phyloP scores from a whole-genome alignment of 768 basidiomycete species.

The Tylopilus rubrobrunneus region DNA sequence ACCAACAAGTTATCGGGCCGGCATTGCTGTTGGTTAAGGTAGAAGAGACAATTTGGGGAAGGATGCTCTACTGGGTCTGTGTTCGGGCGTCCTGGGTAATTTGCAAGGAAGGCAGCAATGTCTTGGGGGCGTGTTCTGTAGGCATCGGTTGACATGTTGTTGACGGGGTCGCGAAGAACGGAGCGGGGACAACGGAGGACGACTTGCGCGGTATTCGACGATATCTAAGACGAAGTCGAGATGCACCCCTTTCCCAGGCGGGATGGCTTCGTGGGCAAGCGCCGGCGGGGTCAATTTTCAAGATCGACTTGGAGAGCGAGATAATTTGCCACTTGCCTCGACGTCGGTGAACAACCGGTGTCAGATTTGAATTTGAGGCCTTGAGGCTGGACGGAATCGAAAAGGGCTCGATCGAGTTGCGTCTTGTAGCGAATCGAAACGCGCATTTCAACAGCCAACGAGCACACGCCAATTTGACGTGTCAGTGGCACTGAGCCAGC shows the following conservation, averaged over 20 bases:
- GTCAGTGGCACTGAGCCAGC: not conserved
- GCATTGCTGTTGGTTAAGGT: slow-evolving; percentile 52
- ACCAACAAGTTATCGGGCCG: slow-evolving; percentile 58
- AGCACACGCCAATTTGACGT: not conserved
- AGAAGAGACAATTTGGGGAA: slow-evolving; percentile 56
- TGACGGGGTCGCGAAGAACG: not conserved
- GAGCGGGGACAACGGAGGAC: slow-evolving; percentile 10
- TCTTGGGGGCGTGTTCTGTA: slow-evolving; percentile 16
- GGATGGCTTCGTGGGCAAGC: not conserved
- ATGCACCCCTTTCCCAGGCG: not conserved
- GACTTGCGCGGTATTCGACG: slow-evolving; percentile 2
- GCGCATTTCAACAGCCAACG: not conserved
- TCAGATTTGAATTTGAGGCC: not conserved
- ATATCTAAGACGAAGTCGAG: not conserved
- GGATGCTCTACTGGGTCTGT: slow-evolving; percentile 7
- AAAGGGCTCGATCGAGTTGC: slow-evolving; percentile 11
- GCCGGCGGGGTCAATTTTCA: too few species aligned
- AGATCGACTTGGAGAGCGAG: too few species aligned
- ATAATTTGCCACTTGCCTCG: not conserved
- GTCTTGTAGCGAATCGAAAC: not conserved
- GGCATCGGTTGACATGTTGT: slow-evolving; percentile 14
- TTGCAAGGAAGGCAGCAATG: slow-evolving; percentile 23
- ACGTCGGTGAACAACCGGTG: not conserved
- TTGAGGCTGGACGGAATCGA: too few species aligned
- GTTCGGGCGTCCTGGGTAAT: slow-evolving; percentile 17